Conservation (phyloP, 306 rosid genomes). For the Medicago ruthenica region DNA sequence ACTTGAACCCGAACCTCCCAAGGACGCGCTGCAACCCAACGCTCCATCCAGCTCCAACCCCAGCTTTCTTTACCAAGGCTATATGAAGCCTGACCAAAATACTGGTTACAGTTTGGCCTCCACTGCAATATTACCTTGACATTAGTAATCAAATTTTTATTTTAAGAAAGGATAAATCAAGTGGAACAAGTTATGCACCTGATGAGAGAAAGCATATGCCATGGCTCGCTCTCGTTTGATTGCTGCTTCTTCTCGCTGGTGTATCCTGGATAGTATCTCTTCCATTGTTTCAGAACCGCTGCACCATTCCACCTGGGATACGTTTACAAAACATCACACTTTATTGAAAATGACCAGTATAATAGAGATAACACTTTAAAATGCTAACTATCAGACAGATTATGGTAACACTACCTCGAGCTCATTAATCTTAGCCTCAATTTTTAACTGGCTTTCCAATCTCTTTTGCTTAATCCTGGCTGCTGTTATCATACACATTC, state of each 20-base stretch:
- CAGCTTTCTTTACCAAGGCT: constrained; percentile 69
- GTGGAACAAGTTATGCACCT: constrained; percentile 53
- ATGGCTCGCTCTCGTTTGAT: constrained; percentile 73
- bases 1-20: constrained; percentile 68
- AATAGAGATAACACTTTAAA: too few relatives aligned
- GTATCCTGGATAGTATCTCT: constrained; percentile 70
- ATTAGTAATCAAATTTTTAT: not conserved
- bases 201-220: constrained; percentile 92
- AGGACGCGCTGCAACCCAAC: constrained; percentile 92
- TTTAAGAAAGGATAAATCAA: not conserved
- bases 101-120: constrained; percentile 81
- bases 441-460: constrained; percentile 67
- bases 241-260: constrained; percentile 79
- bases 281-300: constrained; percentile 84
- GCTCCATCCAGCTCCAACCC: constrained; percentile 94
- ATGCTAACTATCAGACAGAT: too few relatives aligned
- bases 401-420: constrained; percentile 58
- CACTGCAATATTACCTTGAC: constrained; percentile 58
- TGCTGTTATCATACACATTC: constrained; percentile 73
- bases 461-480: constrained; percentile 64
- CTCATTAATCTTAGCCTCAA: constrained; percentile 77
- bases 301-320: constrained; percentile 73
- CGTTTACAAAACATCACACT: constrained; percentile 22
- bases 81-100: constrained; percentile 68
- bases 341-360: not conserved